phyloP scores from a whole-genome alignment of 306 rosid genomes.

The Amphicarpaea edgeworthii region DNA sequence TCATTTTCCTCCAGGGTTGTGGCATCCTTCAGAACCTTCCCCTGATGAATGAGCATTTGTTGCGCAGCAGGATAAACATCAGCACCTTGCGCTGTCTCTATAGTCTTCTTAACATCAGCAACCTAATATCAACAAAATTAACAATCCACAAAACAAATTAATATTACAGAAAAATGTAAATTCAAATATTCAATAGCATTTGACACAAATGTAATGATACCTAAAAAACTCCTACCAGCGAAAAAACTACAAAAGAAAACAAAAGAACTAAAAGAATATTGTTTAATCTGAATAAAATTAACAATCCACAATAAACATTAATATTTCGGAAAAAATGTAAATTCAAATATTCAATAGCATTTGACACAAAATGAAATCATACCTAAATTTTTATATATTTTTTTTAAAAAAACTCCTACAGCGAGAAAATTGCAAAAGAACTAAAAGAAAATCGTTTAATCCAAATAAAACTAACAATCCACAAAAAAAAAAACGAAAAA shows the following conservation, averaged over 20 bases:
- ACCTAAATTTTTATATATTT: too few species aligned
- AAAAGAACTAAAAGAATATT: background rate
- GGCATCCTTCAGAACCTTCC: conserved; percentile 75
- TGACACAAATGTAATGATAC: conserved; percentile 27
- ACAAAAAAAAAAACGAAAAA: background rate
- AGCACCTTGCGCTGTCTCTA: conserved; percentile 68
- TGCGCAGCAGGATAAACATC: conserved; percentile 75
- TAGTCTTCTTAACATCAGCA: conserved; percentile 74
- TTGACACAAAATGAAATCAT: conserved; percentile 13
- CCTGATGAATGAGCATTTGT: conserved; percentile 89
- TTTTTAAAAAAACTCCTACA: conserved; percentile 3
- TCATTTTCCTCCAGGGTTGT: conserved; percentile 77
- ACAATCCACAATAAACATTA: background rate
- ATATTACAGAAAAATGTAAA: background rate
- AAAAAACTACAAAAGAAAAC: background rate
- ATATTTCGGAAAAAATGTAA: background rate
- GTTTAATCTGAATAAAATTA: background rate
- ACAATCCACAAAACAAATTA: background rate
- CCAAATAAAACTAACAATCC: background rate
- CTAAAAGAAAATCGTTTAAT: background rate
- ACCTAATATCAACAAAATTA: conserved; percentile 52
- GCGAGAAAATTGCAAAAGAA: background rate
- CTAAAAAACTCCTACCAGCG: background rate
- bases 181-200: conserved; percentile 23
- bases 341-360: background rate